phyloP scores from a whole-genome alignment of 495 filamentous ascomycete species.

The Hypomontagnella monticulosa region DNA sequence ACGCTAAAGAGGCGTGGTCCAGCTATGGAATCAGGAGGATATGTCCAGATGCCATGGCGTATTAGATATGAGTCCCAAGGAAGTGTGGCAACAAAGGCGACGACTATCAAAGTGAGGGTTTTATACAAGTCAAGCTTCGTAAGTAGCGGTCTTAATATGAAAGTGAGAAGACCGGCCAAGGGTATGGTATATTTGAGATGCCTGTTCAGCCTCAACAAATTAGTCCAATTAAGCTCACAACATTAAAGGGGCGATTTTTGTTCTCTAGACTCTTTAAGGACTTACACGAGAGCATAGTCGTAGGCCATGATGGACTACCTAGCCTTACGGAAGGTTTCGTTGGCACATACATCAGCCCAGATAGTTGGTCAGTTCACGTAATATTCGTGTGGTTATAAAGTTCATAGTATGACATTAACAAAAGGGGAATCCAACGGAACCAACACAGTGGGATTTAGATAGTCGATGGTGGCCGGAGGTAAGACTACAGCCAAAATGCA shows the following conservation, averaged over 20 bases:
- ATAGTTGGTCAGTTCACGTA: background rate
- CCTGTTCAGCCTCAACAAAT: constrained; percentile 46
- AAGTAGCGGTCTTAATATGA: constrained; percentile 65
- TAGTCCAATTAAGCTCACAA: constrained; percentile 1
- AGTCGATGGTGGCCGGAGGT: background rate
- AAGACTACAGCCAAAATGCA: constrained; percentile 11
- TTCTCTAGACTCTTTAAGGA: background rate
- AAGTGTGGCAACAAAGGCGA: constrained; percentile 69
- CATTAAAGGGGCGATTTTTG: background rate
- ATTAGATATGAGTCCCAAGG: constrained; percentile 80
- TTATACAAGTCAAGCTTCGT: constrained; percentile 68
- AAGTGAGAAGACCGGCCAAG: constrained; percentile 64
- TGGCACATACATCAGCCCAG: constrained; percentile 7
- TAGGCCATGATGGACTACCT: constrained; percentile 61
- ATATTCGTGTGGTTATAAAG: constrained; percentile 21
- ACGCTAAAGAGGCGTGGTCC: constrained; percentile 67
- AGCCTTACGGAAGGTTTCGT: constrained; percentile 9
- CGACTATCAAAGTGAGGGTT: constrained; percentile 61
- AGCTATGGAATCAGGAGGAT: constrained; percentile 66
- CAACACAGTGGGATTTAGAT: background rate
- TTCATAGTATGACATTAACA: constrained; percentile 17
- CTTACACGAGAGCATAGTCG: constrained; percentile 75
- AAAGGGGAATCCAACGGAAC: background rate
- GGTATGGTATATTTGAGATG: constrained; percentile 76
- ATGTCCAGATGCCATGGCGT: constrained; percentile 70